A percentile compares a stretch with the other conserved stretches of the same genome.
These are phyloP conservation scores for Pythium phragmiticola DNA, from an alignment of 352 stramenopile species.

Conservation along the genomic window DNA sequence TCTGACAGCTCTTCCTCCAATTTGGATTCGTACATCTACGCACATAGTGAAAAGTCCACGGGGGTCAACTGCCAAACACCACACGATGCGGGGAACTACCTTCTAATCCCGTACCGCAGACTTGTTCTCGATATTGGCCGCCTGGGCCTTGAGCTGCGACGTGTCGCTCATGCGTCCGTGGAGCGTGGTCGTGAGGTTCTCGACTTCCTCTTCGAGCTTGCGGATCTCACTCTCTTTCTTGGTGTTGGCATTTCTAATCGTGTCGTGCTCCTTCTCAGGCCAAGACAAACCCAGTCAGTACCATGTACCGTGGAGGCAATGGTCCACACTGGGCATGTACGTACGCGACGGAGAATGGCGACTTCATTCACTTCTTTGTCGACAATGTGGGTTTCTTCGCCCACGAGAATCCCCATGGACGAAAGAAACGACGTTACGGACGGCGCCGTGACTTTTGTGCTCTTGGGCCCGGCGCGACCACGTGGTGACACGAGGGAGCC, in stretches of 20 bases:
- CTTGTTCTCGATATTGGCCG: constrained; percentile 76
- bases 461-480: constrained; percentile 23
- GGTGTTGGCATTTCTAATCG: constrained; percentile 60
- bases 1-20: constrained; percentile 72
- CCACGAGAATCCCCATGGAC: constrained; percentile 68
- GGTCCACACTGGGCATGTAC: neutral
- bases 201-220: constrained; percentile 76
- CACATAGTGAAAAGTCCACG: neutral
- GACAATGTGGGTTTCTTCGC: constrained; percentile 76
- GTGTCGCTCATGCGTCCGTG: constrained; percentile 59
- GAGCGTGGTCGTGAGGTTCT: constrained; percentile 69
- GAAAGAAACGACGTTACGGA: constrained; percentile 73
- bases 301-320: neutral
- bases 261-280: constrained; percentile 56
- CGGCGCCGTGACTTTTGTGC: constrained; percentile 53
- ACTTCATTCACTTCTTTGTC: constrained; percentile 82
- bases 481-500: constrained; percentile 43
- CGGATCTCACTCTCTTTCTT: constrained; percentile 75
- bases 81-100: neutral
- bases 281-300: neutral
- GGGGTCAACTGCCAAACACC: neutral
- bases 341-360: constrained; percentile 54
- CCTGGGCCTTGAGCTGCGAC: constrained; percentile 57
- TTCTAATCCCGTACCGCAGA: constrained; percentile 38
- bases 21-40: constrained; percentile 74